phyloP scores from a whole-genome alignment of 352 stramenopile genomes.

The Globisporangium ultimum region DNA sequence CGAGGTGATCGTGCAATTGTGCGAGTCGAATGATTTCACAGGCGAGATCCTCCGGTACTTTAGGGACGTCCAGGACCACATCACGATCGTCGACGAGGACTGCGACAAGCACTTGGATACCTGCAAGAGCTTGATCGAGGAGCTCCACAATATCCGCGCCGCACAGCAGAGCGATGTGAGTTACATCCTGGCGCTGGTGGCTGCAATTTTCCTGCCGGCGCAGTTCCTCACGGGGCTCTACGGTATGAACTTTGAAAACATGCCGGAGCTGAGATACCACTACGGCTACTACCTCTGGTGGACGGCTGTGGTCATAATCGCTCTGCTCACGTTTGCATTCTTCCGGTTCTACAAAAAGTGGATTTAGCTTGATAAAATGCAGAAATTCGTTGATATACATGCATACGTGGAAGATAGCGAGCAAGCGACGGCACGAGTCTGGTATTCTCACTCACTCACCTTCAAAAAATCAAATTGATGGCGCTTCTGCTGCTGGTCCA shows the following conservation, averaged over 20 bases:
- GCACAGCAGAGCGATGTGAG: constrained; percentile 71
- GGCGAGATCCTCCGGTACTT: constrained; percentile 78
- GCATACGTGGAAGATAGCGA: not conserved
- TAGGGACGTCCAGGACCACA: constrained; percentile 82
- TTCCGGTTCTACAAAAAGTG: constrained; percentile 81
- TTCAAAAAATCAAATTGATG: no score
- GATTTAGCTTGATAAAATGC: constrained; percentile 27
- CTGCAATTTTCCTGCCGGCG: constrained; percentile 76
- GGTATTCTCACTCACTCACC: no score
- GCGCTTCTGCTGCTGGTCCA: no score
- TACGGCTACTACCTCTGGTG: constrained; percentile 85
- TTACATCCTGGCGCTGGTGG: constrained; percentile 79
- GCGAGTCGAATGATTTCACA: constrained; percentile 66
- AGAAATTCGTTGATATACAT: not conserved
- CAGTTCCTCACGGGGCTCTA: constrained; percentile 88
- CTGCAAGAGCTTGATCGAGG: constrained; percentile 60
- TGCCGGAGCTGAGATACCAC: constrained; percentile 77
- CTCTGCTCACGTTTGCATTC: constrained; percentile 36
- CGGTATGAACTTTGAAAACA: constrained; percentile 89
- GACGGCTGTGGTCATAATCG: constrained; percentile 49
- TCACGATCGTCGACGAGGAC: constrained; percentile 76
- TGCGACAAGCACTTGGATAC: constrained; percentile 77
- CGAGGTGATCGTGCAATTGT: constrained; percentile 71
- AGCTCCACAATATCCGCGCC: constrained; percentile 63
- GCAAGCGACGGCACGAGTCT: no score